phyloP scores from a whole-genome alignment of 371 early-diverging fungal species.

The Dichotomocladium elegans region DNA sequence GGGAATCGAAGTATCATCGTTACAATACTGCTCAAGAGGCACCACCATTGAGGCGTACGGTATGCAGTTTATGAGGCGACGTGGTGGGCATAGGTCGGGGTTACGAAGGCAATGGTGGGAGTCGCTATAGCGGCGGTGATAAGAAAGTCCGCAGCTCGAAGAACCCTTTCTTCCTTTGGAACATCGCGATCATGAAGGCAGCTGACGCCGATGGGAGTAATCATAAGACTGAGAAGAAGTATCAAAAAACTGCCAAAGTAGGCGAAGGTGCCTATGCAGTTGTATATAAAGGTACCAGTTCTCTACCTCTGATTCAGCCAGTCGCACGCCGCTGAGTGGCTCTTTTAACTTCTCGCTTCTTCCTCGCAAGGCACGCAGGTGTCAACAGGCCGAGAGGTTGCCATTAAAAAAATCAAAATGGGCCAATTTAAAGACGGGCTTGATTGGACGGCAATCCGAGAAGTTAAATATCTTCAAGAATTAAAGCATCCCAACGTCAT shows the following conservation, averaged over 20 bases:
- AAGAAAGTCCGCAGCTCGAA: too few relatives aligned
- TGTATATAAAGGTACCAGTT: slow-evolving; percentile 86
- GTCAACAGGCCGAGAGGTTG: slow-evolving; percentile 68
- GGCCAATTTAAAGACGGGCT: slow-evolving; percentile 85
- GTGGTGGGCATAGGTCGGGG: too few relatives aligned
- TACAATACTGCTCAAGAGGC: too few relatives aligned
- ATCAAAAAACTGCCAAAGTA: slow-evolving; percentile 80
- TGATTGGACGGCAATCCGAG: slow-evolving; percentile 96
- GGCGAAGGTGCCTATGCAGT: slow-evolving; percentile 97
- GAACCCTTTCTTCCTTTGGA: not conserved
- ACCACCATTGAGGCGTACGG: too few relatives aligned
- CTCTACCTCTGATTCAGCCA: too few relatives aligned
- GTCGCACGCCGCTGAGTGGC: too few relatives aligned
- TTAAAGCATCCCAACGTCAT: slow-evolving; percentile 90
- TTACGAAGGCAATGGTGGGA: too few relatives aligned
- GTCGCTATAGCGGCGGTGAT: too few relatives aligned
- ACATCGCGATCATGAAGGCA: slow-evolving; percentile 1
- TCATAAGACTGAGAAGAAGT: slow-evolving; percentile 59
- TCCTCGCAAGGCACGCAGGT: slow-evolving; percentile 35
- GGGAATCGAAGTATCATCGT: too few relatives aligned
- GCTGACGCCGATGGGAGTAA: slow-evolving; percentile 57
- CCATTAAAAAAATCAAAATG: slow-evolving; percentile 95
- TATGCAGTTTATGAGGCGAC: too few relatives aligned
- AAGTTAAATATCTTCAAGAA: slow-evolving; percentile 95
- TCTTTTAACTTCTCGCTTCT: too few relatives aligned